Conservation (phyloP, 306 rosid genomes). For the Canavalia ensiformis region DNA sequence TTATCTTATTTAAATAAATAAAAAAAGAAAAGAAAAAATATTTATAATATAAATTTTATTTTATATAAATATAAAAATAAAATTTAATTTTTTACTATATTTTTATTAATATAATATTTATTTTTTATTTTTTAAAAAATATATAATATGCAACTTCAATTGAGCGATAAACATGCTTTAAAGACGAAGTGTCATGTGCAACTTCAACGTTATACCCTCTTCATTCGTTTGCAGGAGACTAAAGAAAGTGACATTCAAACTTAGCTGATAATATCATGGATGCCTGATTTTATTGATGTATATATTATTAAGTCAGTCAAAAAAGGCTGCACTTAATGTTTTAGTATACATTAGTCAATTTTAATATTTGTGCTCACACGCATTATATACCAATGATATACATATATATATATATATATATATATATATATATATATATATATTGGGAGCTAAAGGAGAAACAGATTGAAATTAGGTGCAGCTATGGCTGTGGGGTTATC, state of each 20-base stretch:
- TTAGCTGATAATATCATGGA: background rate
- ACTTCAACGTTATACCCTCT: background rate
- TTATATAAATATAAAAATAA: too few relatives aligned
- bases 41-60: too few relatives aligned
- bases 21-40: too few relatives aligned
- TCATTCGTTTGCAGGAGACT: background rate
- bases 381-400: background rate
- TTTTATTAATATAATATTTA: too few relatives aligned
- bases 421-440: background rate
- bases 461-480: slow-evolving; percentile 10
- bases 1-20: too few relatives aligned
- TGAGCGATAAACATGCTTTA: too few relatives aligned
- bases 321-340: slow-evolving; percentile 32
- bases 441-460: background rate
- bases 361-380: background rate
- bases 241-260: background rate
- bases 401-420: background rate
- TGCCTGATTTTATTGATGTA: background rate
- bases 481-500: slow-evolving; percentile 65
- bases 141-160: too few relatives aligned
- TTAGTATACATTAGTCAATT: background rate
- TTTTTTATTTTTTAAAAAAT: too few relatives aligned
- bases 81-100: too few relatives aligned
- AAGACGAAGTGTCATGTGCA: background rate
- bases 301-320: slow-evolving; percentile 18